Percentiles rank a stretch among this genome's conserved stretches.
phyloP scores from a whole-genome alignment of 2,329 filamentous ascomycete genomes.

The Trichoderma asperellum region DNA sequence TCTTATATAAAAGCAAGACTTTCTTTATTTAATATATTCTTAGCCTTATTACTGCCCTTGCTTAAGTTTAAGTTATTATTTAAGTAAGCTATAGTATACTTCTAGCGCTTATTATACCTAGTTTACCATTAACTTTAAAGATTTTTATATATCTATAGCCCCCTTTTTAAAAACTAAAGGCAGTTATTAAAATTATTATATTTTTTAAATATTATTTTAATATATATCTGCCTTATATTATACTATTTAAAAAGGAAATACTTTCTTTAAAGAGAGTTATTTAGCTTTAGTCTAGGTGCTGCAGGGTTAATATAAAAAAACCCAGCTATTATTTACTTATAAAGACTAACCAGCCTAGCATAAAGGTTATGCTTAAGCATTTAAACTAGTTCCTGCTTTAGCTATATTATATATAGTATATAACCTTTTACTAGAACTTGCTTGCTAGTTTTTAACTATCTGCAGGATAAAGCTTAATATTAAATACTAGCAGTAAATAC shows the following conservation, averaged over 20 bases:
- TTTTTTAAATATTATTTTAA: neutral
- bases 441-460: neutral
- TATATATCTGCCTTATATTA: neutral
- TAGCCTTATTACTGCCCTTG: neutral
- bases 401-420: neutral
- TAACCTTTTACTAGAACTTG: neutral
- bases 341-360: neutral
- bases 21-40: neutral
- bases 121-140: neutral
- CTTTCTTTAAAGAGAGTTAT: neutral
- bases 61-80: neutral
- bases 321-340: neutral
- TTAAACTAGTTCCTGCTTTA: neutral
- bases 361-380: neutral
- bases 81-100: neutral
- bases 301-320: neutral
- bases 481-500: neutral
- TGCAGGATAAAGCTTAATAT: neutral
- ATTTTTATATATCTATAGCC: neutral
- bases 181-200: neutral
- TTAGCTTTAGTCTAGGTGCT: neutral
- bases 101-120: neutral
- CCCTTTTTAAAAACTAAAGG: neutral
- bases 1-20: neutral
- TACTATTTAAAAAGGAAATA: neutral